Conservation (phyloP, 1,139 yeast genomes). For the Debaryomycetaceae sp. region DNA sequence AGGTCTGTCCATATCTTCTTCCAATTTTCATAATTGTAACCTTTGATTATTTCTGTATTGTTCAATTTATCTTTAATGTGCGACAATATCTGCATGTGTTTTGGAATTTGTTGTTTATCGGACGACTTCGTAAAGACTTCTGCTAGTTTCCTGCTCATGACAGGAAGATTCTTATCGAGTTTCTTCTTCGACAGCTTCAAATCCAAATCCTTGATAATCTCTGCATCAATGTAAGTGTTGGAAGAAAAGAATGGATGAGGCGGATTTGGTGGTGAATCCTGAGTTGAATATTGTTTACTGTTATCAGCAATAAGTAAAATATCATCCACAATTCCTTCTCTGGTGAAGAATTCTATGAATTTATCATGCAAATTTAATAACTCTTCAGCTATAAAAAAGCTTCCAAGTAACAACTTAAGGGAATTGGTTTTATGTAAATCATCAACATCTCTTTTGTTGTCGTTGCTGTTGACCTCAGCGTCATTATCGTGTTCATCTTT, state of each 20-base stretch:
- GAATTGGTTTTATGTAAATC: constrained; percentile 18
- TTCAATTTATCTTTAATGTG: constrained; percentile 14
- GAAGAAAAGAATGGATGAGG: constrained; percentile 9
- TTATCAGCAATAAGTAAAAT: constrained; percentile 20
- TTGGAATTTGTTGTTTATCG: constrained; percentile 10
- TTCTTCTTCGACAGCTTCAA: constrained; percentile 17
- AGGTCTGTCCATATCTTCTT: constrained; percentile 44
- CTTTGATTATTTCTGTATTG: constrained; percentile 7
- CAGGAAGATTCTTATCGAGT: constrained; percentile 9
- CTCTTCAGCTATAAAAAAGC: constrained; percentile 47
- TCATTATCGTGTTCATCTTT: constrained; percentile 10
- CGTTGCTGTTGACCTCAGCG: constrained; percentile 10
- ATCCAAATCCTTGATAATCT: constrained; percentile 30
- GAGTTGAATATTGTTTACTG: constrained; percentile 7
- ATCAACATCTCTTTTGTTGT: constrained; percentile 7
- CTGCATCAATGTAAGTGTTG: constrained; percentile 31
- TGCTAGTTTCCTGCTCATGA: neutral
- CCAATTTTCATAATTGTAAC: constrained; percentile 39
- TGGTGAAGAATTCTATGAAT: constrained; percentile 51
- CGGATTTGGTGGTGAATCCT: constrained; percentile 6
- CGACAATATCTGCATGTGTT: constrained; percentile 16
- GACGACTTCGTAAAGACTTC: neutral
- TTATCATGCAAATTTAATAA: constrained; percentile 43
- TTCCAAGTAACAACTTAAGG: constrained; percentile 47
- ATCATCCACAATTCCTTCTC: constrained; percentile 72